Conservation (phyloP, 352 stramenopile species). For the Peronospora belbahrii region DNA sequence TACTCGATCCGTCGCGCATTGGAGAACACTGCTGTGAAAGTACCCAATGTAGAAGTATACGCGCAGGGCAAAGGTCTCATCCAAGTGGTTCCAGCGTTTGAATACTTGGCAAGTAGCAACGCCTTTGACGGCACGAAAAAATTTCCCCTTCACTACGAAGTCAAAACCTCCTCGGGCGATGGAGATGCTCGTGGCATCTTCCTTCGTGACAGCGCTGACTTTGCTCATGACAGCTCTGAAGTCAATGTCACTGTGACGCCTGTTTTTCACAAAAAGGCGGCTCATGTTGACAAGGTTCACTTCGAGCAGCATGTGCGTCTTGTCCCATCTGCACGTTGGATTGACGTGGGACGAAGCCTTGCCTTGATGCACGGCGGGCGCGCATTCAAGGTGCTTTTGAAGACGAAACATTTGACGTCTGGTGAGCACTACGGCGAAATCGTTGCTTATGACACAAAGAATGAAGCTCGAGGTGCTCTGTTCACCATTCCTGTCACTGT, state of each 20-base stretch:
- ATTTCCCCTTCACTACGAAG: conserved; percentile 48
- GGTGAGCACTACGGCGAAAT: conserved; percentile 87
- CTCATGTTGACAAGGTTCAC: conserved; percentile 73
- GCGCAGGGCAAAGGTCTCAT: conserved; percentile 77
- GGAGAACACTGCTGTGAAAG: conserved; percentile 67
- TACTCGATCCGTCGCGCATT: conserved; percentile 84
- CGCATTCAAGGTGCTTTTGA: conserved; percentile 86
- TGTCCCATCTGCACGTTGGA: conserved; percentile 75
- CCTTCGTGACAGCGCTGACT: conserved; percentile 74
- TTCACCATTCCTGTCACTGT: conserved; percentile 90
- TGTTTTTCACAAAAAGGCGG: conserved; percentile 78
- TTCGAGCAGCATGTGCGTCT: conserved; percentile 88
- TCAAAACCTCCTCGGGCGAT: conserved; percentile 37
- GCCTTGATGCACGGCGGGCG: conserved; percentile 82
- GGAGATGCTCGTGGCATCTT: conserved; percentile 70
- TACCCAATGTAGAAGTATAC: conserved; percentile 64
- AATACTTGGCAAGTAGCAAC: conserved; percentile 47
- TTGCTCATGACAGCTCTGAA: conserved; percentile 60
- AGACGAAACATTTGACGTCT: conserved; percentile 69
- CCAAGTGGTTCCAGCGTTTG: conserved; percentile 68
- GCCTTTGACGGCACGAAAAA: conserved; percentile 53
- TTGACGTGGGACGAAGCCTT: conserved; percentile 78
- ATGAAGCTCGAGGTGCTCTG: conserved; percentile 54
- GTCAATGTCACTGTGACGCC: conserved; percentile 84
- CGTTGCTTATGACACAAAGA: conserved; percentile 61